Evolutionary conservation across 2,329 filamentous ascomycete species (phyloP).

Genomic region (Grosmannia clavigera): DNA sequence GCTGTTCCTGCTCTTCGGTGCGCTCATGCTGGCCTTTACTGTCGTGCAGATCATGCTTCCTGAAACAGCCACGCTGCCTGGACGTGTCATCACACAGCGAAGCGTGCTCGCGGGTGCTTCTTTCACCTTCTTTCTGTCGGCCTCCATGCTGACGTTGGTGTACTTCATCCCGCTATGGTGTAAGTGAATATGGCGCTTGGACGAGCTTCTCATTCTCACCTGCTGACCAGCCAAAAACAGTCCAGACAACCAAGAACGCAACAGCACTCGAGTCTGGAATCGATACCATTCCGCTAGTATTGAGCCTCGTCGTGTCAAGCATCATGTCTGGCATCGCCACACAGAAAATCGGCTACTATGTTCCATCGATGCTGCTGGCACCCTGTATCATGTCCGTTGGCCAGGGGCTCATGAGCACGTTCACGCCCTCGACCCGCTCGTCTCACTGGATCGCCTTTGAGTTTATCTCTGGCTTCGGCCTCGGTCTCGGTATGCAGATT

Average conservation of each 20-base stretch:
- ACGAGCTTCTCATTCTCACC: background rate
- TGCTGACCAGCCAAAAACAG: slow-evolving; percentile 14
- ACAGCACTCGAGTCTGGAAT: slow-evolving; percentile 42
- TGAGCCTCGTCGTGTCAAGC: slow-evolving; percentile 41
- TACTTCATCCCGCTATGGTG: slow-evolving; percentile 45
- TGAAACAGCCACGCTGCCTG: slow-evolving; percentile 44
- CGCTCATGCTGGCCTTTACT: slow-evolving; percentile 33
- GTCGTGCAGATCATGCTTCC: slow-evolving; percentile 40
- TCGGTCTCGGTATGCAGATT: slow-evolving; percentile 48
- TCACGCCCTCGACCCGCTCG: slow-evolving; percentile 31
- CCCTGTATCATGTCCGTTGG: slow-evolving; percentile 38
- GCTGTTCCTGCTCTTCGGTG: slow-evolving; percentile 38
- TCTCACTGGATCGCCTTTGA: slow-evolving; percentile 48
- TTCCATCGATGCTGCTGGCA: slow-evolving; percentile 40
- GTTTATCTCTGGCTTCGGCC: slow-evolving; percentile 44
- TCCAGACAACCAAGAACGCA: slow-evolving; percentile 43
- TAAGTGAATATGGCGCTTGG: slow-evolving; percentile 19
- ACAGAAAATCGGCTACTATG: slow-evolving; percentile 46
- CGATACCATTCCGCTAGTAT: slow-evolving; percentile 43
- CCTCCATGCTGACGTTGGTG: slow-evolving; percentile 40
- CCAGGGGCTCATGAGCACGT: slow-evolving; percentile 45
- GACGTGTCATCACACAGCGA: slow-evolving; percentile 40
- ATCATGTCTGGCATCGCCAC: slow-evolving; percentile 35
- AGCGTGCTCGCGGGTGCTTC: slow-evolving; percentile 36
- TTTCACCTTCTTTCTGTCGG: slow-evolving; percentile 34